Base-by-base conservation (phyloP, 176 grass and related monocot genomes). In the Oryza meyeriana region DNA sequence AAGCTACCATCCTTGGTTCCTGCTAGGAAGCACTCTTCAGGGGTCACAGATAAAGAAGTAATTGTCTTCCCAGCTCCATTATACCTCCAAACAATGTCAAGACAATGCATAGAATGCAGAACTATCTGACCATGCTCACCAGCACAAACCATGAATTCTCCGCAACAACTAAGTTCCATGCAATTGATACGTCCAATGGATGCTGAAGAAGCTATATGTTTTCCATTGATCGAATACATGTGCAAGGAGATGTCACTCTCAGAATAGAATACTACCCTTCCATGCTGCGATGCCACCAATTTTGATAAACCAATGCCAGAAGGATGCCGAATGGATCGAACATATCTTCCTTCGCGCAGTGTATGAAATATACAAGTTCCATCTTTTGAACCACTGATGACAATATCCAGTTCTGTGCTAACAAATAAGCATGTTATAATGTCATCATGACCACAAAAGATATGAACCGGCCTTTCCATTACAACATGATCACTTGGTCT, bases 341-440 rank as follows among this genome's bases (percentile, higher is more conserved):
- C 88, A 38, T 98, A 98, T 74, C 40, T 91, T 66, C 95, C 95
- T 59, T 91, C 84, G 66, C 81, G 81, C 59, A 98, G 70, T 35
- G 92, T 98, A 72, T 98, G 92, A 83, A 98, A 98, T 67, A 98
- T 98, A 85, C 95, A 98, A 30, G 95, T 98, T 67, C 95, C 95
- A 79, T 98, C 95, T 85, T 98, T 98, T 33, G 95, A 98, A 32
- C 95, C 95, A 88, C 90, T 94, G 68, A 98, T 91, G 81, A 98
- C 95, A 83, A 98, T 87, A 71, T 98, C 90, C 20, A 98, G 79
- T 84, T 95, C 95, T 1, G 86, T 90, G 61, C 95, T 98, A 85
- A 98, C 77, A 74, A 91, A 94, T 87, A 98, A 92, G 86, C 95
- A 98, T 81, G 92, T 98, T 62, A 98, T 95, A 28, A 94, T 94